Conservation (phyloP, 2,329 filamentous ascomycete genomes). For the Penicillium sp. region DNA sequence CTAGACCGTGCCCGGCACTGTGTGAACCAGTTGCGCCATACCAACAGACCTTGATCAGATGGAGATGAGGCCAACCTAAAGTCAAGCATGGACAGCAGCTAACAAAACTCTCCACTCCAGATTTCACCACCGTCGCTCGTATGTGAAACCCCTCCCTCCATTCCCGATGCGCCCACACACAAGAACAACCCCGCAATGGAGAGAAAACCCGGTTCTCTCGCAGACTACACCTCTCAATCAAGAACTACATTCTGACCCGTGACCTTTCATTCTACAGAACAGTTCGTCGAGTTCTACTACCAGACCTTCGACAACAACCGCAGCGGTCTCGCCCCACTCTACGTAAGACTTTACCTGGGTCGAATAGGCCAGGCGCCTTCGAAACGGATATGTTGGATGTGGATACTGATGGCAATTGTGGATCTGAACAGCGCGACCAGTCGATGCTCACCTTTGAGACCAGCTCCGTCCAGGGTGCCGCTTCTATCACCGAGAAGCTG, state of each 20-base stretch:
- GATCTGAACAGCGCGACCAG: constrained; percentile 58
- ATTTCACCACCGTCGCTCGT: constrained; percentile 40
- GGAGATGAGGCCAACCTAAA: neutral
- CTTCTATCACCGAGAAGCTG: constrained; percentile 73
- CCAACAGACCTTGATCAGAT: constrained; percentile 1
- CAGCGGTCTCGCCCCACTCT: constrained; percentile 62
- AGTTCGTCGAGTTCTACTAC: constrained; percentile 92
- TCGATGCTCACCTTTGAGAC: constrained; percentile 96
- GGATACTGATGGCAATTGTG: neutral
- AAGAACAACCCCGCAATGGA: constrained; percentile 4
- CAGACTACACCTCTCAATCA: neutral
- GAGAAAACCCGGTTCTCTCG: neutral
- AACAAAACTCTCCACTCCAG: constrained; percentile 21
- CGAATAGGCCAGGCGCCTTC: neutral
- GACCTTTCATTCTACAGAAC: constrained; percentile 52
- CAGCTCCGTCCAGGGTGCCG: constrained; percentile 58
- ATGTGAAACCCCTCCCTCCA: constrained; percentile 21
- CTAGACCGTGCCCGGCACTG: constrained; percentile 11
- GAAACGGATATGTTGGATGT: neutral
- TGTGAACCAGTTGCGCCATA: constrained; percentile 17
- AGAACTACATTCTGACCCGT: constrained; percentile 15
- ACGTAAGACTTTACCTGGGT: constrained; percentile 57
- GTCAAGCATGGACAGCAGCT: constrained; percentile 4
- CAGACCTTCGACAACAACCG: constrained; percentile 75
- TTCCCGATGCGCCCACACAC: constrained; percentile 6